Conservation (phyloP, 257 asterid genomes). For the Thymus mandschuricus region DNA sequence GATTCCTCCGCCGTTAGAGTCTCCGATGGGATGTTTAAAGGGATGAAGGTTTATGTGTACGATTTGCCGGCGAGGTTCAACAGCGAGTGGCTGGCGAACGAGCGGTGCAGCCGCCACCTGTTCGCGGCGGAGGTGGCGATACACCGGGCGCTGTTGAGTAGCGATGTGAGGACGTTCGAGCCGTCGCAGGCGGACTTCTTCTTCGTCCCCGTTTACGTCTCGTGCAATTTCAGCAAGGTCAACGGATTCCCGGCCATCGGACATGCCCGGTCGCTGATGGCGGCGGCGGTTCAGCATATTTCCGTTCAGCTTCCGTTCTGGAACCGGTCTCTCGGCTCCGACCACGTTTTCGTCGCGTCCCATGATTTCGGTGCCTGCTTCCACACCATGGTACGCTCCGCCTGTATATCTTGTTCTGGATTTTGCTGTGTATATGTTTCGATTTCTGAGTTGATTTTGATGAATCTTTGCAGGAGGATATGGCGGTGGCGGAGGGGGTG, state of each 20-base stretch:
- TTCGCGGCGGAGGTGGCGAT: slow-evolving; percentile 94
- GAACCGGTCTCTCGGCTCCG: slow-evolving; percentile 88
- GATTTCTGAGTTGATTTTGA: neutral
- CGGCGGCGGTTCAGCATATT: slow-evolving; percentile 52
- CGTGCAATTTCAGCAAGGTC: slow-evolving; percentile 85
- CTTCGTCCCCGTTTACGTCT: slow-evolving; percentile 93
- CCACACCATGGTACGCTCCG: slow-evolving; percentile 70
- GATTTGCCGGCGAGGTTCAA: slow-evolving; percentile 77
- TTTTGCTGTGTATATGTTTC: neutral
- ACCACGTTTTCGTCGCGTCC: slow-evolving; percentile 89
- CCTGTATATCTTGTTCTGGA: no score
- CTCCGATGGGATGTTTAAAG: slow-evolving; percentile 36
- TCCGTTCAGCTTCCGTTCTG: slow-evolving; percentile 69
- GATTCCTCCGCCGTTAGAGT: slow-evolving; percentile 25
- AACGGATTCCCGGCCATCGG: slow-evolving; percentile 96
- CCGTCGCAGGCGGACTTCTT: slow-evolving; percentile 83
- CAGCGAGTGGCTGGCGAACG: slow-evolving; percentile 61
- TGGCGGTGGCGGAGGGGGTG: slow-evolving; percentile 76
- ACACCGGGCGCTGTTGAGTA: slow-evolving; percentile 63
- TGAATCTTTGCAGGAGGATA: slow-evolving; percentile 65
- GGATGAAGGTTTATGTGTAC: slow-evolving; percentile 70
- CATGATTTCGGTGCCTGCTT: slow-evolving; percentile 97
- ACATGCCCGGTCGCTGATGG: slow-evolving; percentile 73
- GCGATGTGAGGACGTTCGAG: slow-evolving; percentile 60
- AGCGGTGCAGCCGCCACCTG: slow-evolving; percentile 71